Evolutionary conservation across 1,139 yeast species (phyloP).

Genomic region (Blastobotrys ciferrii): DNA sequence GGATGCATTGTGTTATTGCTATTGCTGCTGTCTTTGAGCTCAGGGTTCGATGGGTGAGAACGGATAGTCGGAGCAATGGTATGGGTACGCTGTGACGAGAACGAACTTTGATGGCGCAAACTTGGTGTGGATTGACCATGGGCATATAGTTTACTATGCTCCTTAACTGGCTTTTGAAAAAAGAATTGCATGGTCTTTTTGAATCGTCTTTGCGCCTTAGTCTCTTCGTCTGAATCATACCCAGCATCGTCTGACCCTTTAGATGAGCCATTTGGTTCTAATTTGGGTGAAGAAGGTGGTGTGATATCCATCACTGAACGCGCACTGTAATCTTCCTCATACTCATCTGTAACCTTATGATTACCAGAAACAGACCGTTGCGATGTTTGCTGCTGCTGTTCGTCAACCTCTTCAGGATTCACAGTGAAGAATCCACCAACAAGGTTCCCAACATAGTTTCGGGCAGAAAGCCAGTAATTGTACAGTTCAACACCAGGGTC

Average conservation of each 20-base stretch:
- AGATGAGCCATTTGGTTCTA: not conserved
- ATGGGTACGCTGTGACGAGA: not conserved
- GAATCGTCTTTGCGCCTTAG: slow-evolving; percentile 13
- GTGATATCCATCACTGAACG: slow-evolving; percentile 9
- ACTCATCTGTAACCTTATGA: slow-evolving; percentile 6
- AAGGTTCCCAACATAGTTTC: slow-evolving; percentile 13
- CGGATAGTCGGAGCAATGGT: slow-evolving; percentile 6
- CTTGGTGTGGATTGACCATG: not conserved
- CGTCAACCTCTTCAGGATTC: not conserved
- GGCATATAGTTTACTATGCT: slow-evolving; percentile 5
- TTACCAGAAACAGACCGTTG: slow-evolving; percentile 3
- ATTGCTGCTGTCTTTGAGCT: not conserved
- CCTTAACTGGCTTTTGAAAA: slow-evolving; percentile 18
- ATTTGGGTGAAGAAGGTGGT: slow-evolving; percentile 5
- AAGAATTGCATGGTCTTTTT: slow-evolving; percentile 25
- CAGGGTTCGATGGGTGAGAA: slow-evolving; percentile 3
- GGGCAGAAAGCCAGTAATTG: slow-evolving; percentile 17
- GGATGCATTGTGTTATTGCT: slow-evolving; percentile 9
- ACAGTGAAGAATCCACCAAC: slow-evolving; percentile 5
- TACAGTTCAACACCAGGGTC: slow-evolving; percentile 15
- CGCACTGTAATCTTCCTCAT: slow-evolving; percentile 6
- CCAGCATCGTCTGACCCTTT: not conserved
- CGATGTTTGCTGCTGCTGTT: not conserved
- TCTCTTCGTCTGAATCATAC: not conserved
- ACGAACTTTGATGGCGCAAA: slow-evolving; percentile 3